phyloP scores from a whole-genome alignment of 306 rosid species.

The Cucurbita ficifolia region DNA sequence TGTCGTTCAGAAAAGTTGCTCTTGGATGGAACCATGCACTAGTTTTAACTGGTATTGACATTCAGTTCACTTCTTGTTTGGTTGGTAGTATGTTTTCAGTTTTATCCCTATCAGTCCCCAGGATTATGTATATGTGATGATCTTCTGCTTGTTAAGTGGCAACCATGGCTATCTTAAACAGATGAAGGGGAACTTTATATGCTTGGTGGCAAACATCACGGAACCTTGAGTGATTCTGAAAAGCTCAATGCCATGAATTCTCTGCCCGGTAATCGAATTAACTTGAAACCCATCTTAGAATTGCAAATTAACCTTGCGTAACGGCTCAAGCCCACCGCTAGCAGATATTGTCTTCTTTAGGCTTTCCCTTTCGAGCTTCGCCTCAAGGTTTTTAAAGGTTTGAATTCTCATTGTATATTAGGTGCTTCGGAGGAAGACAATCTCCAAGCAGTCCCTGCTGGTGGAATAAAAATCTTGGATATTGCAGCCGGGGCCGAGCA shows the following conservation, averaged over 20 bases:
- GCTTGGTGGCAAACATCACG: constrained; percentile 74
- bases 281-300: not conserved
- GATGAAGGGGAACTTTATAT: constrained; percentile 49
- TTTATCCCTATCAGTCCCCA: not conserved
- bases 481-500: constrained; percentile 85
- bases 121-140: not conserved
- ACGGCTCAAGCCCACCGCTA: not conserved
- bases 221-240: constrained; percentile 39
- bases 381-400: too few relatives aligned
- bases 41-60: constrained; percentile 41
- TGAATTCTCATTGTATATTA: not conserved
- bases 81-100: not conserved
- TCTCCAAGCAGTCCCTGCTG: constrained; percentile 35
- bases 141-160: constrained; percentile 3
- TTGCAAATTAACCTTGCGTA: not conserved
- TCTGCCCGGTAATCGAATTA: constrained; percentile 30
- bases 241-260: constrained; percentile 15
- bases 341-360: not conserved
- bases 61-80: not conserved
- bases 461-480: constrained; percentile 27
- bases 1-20: constrained; percentile 25
- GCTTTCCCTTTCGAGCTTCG: constrained; percentile 15
- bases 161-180: constrained; percentile 6
- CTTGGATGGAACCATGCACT: constrained; percentile 89
- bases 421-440: constrained; percentile 25